These are phyloP conservation scores for Termitomyces sp. DNA, from an alignment of 768 basidiomycete species.

Conservation along the genomic window DNA sequence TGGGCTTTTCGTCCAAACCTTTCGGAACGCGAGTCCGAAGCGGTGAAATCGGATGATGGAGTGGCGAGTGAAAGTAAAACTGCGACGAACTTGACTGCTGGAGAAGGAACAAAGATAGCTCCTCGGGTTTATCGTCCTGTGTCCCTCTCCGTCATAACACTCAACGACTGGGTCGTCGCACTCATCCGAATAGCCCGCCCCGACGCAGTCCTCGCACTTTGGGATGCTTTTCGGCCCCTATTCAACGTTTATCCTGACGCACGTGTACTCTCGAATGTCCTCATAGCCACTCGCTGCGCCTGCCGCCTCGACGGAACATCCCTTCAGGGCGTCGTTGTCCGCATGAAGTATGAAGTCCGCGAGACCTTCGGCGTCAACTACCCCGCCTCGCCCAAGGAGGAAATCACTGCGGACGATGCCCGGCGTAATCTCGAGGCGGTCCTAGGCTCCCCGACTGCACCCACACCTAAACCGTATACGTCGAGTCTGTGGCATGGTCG, in stretches of 20 bases:
- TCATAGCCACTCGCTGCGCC: slow-evolving; percentile 57
- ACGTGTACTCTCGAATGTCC: slow-evolving; percentile 53
- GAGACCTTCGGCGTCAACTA: background rate
- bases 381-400: background rate
- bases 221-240: slow-evolving; percentile 59
- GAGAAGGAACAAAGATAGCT: background rate
- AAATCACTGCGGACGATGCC: background rate
- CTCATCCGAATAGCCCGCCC: slow-evolving; percentile 54
- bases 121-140: slow-evolving; percentile 1
- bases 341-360: slow-evolving; percentile 22
- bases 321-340: slow-evolving; percentile 45
- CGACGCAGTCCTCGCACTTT: slow-evolving; percentile 61
- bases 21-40: slow-evolving; percentile 22
- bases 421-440: background rate
- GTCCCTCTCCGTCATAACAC: slow-evolving; percentile 12
- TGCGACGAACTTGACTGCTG: background rate
- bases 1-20: slow-evolving; percentile 9
- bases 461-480: slow-evolving; percentile 10
- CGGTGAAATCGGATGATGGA: background rate
- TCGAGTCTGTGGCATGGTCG: slow-evolving; percentile 18
- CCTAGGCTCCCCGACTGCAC: background rate
- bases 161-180: slow-evolving; percentile 43
- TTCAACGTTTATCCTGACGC: slow-evolving; percentile 57
- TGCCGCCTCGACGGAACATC: slow-evolving; percentile 45
- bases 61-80: background rate